Conservation (phyloP, 495 filamentous ascomycete genomes). For the Annulohypoxylon bovei region DNA sequence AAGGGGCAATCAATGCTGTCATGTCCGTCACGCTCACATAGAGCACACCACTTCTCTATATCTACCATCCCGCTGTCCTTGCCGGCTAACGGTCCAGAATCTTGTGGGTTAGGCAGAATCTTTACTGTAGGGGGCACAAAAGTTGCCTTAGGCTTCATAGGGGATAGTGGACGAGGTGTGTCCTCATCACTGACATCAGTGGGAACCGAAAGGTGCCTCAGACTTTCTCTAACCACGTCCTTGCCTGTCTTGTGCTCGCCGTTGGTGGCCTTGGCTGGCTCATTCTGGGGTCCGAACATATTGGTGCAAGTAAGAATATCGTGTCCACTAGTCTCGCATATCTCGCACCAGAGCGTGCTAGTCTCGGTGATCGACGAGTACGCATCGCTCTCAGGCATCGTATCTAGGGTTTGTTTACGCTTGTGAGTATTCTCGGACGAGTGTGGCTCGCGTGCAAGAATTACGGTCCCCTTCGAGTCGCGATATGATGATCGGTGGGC, state of each 20-base stretch:
- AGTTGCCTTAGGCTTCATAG: conserved; percentile 52
- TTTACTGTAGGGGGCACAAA: conserved; percentile 37
- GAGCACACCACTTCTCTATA: conserved; percentile 91
- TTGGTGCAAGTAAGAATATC: conserved; percentile 93
- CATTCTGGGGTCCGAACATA: conserved; percentile 72
- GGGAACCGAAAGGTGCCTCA: conserved; percentile 54
- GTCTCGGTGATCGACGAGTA: conserved; percentile 77
- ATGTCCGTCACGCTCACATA: conserved; percentile 96
- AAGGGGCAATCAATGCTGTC: conserved; percentile 95
- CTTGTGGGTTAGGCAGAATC: conserved; percentile 70
- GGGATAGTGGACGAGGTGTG: conserved; percentile 63
- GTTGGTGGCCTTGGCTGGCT: conserved; percentile 43
- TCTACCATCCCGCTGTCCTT: conserved; percentile 84
- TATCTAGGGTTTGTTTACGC: conserved; percentile 59
- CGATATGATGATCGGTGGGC: conserved; percentile 63
- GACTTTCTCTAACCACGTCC: conserved; percentile 58
- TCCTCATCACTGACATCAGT: conserved; percentile 48
- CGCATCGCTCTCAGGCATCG: conserved; percentile 77
- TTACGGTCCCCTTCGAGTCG: conserved; percentile 68
- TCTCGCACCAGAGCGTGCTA: conserved; percentile 89
- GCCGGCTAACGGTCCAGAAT: conserved; percentile 77
- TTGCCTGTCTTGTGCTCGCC: conserved; percentile 50
- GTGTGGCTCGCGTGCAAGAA: conserved; percentile 58
- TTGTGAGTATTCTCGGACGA: conserved; percentile 54
- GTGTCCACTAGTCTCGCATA: conserved; percentile 92